Base-by-base conservation (phyloP, 176 grass and related monocot genomes). In the Eleusine coracana region DNA sequence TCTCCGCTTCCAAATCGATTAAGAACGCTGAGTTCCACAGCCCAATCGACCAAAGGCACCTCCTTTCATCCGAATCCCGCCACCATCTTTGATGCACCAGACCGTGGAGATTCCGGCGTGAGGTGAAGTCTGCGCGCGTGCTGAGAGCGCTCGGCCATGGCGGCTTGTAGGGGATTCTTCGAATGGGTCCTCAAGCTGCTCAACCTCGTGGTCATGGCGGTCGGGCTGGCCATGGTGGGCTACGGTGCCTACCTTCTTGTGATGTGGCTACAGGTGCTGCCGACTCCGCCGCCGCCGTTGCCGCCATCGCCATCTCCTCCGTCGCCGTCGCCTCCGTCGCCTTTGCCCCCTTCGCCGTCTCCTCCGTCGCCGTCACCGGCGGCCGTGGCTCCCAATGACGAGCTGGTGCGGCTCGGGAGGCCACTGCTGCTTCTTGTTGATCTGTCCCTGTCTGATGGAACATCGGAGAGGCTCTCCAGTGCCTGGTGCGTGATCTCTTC, bases 171-270 rank as follows among this genome's bases (percentile, higher is more conserved):
- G 69, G 84, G 85, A 7, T 91, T 93, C 75, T 93, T 91, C 63
- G 89, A 89, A 68, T 93, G 91, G 70, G 23, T 97, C 40, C 74
- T 97, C 48, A 97, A 88, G 91, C 84, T 93, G 71, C 91, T 97
- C 49, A 97, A 93, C 83, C 69, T 97, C 28, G 74, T 93, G 21
- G 77, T 93, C 37, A 89, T 88, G 81, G 80, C 75, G 71, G 64
- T 86, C 20, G 91, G 94, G 83, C 86, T 97, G 66, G 91, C 78
- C 73, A 93, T 93, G 89, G 74, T 87, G 79, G 94, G 94, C 1
- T 97, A 97, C 55, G 94, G 91, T 20, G 52, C 61, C n/a, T 91
- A 91, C 85, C 81, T 97, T 63, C 86, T 93, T 41, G 87, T 91
- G 58, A 69, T 86, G 73, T 97, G 89, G 91, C 86, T 85, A 16